These are phyloP conservation scores for Fusarium pilosicola DNA, from an alignment of 2,329 filamentous ascomycete species.

Conservation along the genomic window DNA sequence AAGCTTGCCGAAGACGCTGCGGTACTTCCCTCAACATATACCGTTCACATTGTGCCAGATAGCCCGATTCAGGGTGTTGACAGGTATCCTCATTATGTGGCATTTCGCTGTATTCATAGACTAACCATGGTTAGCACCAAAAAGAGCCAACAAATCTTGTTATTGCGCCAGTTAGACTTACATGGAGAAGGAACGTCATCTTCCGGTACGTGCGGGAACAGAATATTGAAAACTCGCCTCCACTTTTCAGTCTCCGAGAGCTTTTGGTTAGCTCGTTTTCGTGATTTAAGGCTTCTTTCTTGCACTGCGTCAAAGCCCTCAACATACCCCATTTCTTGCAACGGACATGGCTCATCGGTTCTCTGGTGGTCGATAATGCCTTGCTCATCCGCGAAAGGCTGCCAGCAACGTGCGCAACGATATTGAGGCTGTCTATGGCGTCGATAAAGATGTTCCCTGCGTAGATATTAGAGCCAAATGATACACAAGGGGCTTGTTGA, in stretches of 20 bases:
- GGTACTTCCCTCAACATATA: background rate
- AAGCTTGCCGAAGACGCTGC: background rate
- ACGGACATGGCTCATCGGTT: background rate
- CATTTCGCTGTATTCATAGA: background rate
- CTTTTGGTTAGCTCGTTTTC: background rate
- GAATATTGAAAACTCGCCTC: background rate
- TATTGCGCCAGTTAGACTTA: background rate
- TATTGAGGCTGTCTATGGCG: background rate
- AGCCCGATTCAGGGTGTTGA: background rate
- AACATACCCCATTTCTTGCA: background rate
- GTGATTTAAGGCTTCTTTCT: background rate
- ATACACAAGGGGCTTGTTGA: background rate
- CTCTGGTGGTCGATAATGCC: background rate
- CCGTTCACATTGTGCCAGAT: background rate
- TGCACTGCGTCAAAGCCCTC: background rate
- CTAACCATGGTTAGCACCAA: background rate
- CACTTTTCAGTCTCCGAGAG: background rate
- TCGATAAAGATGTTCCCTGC: background rate
- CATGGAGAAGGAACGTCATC: background rate
- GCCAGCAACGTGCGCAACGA: background rate
- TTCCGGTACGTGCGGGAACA: background rate
- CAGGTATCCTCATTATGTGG: background rate
- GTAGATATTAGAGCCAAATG: accelerated
- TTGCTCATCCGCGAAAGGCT: background rate
- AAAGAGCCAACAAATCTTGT: accelerated